Conservation (phyloP, 2,329 filamentous ascomycete genomes). For the Diaporthe eres region DNA sequence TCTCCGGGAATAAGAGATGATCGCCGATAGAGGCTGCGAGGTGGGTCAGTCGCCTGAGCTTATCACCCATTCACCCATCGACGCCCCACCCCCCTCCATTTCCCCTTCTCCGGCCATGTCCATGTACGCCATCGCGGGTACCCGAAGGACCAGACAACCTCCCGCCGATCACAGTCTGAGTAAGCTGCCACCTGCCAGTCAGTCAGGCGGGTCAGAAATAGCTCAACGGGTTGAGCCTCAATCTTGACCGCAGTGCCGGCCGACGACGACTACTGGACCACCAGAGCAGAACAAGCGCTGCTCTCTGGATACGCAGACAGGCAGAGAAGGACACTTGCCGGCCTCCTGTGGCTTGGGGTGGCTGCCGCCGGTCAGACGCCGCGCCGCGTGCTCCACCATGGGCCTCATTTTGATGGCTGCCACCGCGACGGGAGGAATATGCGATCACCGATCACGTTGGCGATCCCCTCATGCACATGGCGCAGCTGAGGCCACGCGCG, state of each 20-base stretch:
- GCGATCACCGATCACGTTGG: constrained; percentile 35
- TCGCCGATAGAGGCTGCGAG: not conserved
- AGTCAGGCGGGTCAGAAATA: constrained; percentile 25
- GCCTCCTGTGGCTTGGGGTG: constrained; percentile 18
- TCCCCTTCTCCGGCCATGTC: not conserved
- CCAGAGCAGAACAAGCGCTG: not conserved
- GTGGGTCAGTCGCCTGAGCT: constrained; percentile 15
- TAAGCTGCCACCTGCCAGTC: constrained; percentile 23
- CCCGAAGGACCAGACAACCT: not conserved
- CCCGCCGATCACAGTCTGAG: constrained; percentile 12
- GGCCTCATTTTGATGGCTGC: constrained; percentile 11
- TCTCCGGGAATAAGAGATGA: constrained; percentile 25
- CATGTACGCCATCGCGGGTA: constrained; percentile 22
- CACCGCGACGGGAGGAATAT: constrained; percentile 27
- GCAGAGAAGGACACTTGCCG: not conserved
- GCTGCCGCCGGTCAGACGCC: constrained; percentile 35
- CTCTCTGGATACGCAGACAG: not conserved
- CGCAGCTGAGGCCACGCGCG: constrained; percentile 33
- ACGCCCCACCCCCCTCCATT: not conserved
- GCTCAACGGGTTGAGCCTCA: constrained; percentile 27
- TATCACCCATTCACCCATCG: not conserved
- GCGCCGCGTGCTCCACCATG: constrained; percentile 10
- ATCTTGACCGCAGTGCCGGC: not conserved
- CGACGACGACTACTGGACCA: not conserved
- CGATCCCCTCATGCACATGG: constrained; percentile 32